Evolutionary conservation across 345 rosid species (phyloP).

Genomic region (Aethionema arabicum): DNA sequence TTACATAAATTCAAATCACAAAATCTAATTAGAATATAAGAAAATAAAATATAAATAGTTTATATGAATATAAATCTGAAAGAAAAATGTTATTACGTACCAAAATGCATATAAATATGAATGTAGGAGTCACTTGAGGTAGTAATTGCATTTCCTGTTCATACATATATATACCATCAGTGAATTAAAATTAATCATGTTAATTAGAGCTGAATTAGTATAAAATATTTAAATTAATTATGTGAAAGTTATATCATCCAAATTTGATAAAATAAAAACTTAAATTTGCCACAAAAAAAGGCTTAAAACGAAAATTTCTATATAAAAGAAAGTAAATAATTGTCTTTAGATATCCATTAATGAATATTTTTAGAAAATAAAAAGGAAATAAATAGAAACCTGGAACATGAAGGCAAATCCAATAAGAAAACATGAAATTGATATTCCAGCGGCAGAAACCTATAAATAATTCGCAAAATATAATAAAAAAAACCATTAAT

Average conservation of each 20-base stretch:
- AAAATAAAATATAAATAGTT: neutral
- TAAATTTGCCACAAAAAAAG: too few relatives aligned
- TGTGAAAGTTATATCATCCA: too few relatives aligned
- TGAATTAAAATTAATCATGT: neutral
- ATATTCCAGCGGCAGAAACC: slow-evolving; percentile 51
- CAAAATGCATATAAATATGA: slow-evolving; percentile 31
- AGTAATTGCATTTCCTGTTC: slow-evolving; percentile 30
- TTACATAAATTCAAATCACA: too few relatives aligned
- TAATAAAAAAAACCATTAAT: neutral
- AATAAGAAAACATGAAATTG: slow-evolving; percentile 36
- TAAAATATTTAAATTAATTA: too few relatives aligned
- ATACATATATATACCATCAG: neutral
- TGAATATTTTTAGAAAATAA: too few relatives aligned
- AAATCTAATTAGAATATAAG: neutral
- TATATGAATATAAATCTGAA: neutral
- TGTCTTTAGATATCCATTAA: too few relatives aligned
- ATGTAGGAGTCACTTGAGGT: slow-evolving; percentile 33
- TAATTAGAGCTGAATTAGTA: neutral
- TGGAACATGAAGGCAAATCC: slow-evolving; percentile 48
- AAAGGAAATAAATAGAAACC: slow-evolving; percentile 34
- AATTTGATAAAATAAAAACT: too few relatives aligned
- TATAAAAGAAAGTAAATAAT: too few relatives aligned
- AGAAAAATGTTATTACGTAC: slow-evolving; percentile 11
- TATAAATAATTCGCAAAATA: slow-evolving; percentile 8
- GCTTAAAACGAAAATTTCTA: too few relatives aligned